phyloP scores from a whole-genome alignment of 1,284 basidiomycete species.

The Malassezia sympodialis region DNA sequence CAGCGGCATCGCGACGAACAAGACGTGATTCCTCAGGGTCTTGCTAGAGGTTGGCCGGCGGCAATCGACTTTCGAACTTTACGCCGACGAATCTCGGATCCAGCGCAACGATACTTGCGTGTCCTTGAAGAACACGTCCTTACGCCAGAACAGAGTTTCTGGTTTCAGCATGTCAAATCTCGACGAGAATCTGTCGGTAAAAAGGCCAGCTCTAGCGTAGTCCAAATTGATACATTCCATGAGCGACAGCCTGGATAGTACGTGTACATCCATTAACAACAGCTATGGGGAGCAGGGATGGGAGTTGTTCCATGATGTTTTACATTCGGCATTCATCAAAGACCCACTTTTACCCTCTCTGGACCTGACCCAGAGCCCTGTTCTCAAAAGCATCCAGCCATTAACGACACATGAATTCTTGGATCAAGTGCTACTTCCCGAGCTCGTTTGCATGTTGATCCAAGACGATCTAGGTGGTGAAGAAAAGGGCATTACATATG shows the following conservation, averaged over 20 bases:
- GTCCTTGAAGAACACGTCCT: slow-evolving; percentile 9
- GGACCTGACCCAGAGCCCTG: neutral
- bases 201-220: neutral
- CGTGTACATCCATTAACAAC: neutral
- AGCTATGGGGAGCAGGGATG: slow-evolving; percentile 16
- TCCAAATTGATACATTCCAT: slow-evolving; percentile 9
- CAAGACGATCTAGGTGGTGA: slow-evolving; percentile 16
- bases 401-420: slow-evolving; percentile 3
- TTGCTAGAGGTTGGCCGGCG: slow-evolving; percentile 7
- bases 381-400: slow-evolving; percentile 4
- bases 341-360: slow-evolving; percentile 13
- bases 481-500: neutral
- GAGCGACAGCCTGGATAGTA: slow-evolving; percentile 15
- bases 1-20: slow-evolving; percentile 15
- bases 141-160: slow-evolving; percentile 9
- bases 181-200: neutral
- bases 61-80: slow-evolving; percentile 3
- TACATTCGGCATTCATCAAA: slow-evolving; percentile 6
- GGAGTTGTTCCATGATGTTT: slow-evolving; percentile 13
- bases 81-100: slow-evolving; percentile 10
- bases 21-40: slow-evolving; percentile 11
- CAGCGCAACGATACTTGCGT: slow-evolving; percentile 7
- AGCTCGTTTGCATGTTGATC: slow-evolving; percentile 17
- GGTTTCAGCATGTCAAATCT: neutral
- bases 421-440: slow-evolving; percentile 11